phyloP scores from a whole-genome alignment of 352 stramenopile species.

The Phytophthora kernoviae region DNA sequence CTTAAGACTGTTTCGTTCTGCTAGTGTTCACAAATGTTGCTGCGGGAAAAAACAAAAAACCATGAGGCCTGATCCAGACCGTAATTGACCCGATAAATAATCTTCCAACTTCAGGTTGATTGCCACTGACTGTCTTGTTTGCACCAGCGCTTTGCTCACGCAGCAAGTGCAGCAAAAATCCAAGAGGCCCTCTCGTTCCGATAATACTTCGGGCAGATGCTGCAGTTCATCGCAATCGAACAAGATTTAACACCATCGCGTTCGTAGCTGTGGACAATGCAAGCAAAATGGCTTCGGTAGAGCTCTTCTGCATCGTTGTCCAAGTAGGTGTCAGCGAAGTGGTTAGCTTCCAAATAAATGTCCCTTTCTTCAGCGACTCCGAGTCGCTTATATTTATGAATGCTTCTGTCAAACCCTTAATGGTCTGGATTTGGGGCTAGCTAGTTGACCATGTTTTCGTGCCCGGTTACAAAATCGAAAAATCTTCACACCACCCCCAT shows the following conservation, averaged over 20 bases:
- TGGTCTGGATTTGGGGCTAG: no score
- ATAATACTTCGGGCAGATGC: background rate
- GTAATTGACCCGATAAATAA: no score
- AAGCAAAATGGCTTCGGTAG: conserved; percentile 59
- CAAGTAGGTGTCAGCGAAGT: conserved; percentile 62
- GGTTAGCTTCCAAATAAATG: conserved; percentile 64
- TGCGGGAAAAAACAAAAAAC: no score
- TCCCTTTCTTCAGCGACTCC: conserved; percentile 40
- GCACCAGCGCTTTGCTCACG: no score
- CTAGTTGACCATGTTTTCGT: no score
- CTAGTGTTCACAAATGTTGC: no score
- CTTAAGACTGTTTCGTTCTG: no score
- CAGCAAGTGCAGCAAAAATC: no score
- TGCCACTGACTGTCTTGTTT: no score
- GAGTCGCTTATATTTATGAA: background rate
- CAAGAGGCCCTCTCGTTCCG: background rate
- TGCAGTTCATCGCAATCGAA: background rate
- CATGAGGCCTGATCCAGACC: no score
- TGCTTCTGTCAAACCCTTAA: background rate
- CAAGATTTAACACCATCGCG: background rate
- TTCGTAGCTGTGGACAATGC: conserved; percentile 52
- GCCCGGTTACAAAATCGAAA: conserved; percentile 63
- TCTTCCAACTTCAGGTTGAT: no score
- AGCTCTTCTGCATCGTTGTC: conserved; percentile 55
- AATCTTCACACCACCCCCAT: conserved; percentile 63